phyloP scores from a whole-genome alignment of 768 basidiomycete genomes.

The Boletellus sp. region DNA sequence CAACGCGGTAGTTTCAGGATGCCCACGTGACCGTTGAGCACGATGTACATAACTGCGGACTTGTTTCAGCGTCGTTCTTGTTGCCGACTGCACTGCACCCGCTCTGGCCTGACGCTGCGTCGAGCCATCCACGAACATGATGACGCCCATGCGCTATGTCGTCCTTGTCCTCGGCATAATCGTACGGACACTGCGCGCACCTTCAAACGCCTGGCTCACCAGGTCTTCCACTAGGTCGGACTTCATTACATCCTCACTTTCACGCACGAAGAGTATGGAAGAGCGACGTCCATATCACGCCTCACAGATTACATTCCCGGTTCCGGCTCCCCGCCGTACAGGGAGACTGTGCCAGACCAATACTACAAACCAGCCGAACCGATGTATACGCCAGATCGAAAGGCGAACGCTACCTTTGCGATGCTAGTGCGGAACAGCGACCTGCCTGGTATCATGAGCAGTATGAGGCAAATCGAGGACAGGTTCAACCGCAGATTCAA shows the following conservation, averaged over 20 bases:
- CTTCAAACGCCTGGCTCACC: slow-evolving; percentile 7
- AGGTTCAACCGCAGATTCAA: slow-evolving; percentile 76
- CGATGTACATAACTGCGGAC: not conserved
- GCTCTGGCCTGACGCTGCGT: not conserved
- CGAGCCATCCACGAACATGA: slow-evolving; percentile 36
- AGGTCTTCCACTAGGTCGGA: slow-evolving; percentile 27
- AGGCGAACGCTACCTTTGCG: slow-evolving; percentile 81
- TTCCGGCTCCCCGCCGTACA: slow-evolving; percentile 42
- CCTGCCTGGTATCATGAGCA: slow-evolving; percentile 52
- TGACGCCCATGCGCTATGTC: slow-evolving; percentile 61
- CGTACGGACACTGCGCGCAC: slow-evolving; percentile 34
- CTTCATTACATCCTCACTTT: slow-evolving; percentile 42
- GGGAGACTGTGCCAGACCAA: slow-evolving; percentile 55
- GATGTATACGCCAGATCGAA: slow-evolving; percentile 43
- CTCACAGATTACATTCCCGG: slow-evolving; percentile 25
- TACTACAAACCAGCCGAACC: slow-evolving; percentile 46
- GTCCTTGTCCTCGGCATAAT: slow-evolving; percentile 44
- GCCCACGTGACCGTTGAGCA: slow-evolving; percentile 1
- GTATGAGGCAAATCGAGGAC: slow-evolving; percentile 78
- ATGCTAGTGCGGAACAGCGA: slow-evolving; percentile 73
- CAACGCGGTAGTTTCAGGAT: not conserved
- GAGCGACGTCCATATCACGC: slow-evolving; percentile 37
- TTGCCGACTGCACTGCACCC: too few relatives aligned
- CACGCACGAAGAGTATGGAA: slow-evolving; percentile 41
- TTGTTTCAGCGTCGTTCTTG: too few relatives aligned